Conservation (phyloP, 176 grass and related monocot genomes). For the Puya raimondii region DNA sequence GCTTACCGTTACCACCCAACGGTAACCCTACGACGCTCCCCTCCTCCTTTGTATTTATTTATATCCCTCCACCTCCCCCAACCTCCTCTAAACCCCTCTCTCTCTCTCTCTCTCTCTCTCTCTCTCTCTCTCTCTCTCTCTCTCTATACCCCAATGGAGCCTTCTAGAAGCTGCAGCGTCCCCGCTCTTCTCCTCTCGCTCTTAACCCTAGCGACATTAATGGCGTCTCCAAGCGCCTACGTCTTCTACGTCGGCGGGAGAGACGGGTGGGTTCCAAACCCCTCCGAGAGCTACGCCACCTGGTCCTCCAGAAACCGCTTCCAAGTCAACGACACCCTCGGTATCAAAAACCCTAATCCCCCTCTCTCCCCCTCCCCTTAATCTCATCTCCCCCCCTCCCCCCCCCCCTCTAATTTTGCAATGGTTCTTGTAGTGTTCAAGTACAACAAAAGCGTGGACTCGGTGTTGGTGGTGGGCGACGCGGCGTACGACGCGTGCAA, state of each 20-base stretch:
- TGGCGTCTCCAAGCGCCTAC: conserved; percentile 9
- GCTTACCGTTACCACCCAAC: too few relatives aligned
- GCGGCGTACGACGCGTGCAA: conserved; percentile 32
- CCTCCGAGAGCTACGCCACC: conserved; percentile 27
- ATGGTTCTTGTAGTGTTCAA: conserved; percentile 31
- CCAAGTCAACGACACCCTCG: conserved; percentile 39
- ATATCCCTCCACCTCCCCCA: too few relatives aligned
- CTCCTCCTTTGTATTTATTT: too few relatives aligned
- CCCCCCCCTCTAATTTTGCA: too few relatives aligned
- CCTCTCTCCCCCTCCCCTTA: too few relatives aligned
- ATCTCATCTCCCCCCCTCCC: too few relatives aligned
- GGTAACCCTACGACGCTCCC: too few relatives aligned
- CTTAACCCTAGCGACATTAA: background rate
- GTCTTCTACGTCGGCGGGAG: conserved; percentile 36
- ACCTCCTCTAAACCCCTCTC: too few relatives aligned
- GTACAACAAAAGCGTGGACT: conserved; percentile 31
- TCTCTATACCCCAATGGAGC: too few relatives aligned
- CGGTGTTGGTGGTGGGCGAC: conserved; percentile 32
- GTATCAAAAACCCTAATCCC: conserved; percentile 7
- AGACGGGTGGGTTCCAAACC: conserved; percentile 31
- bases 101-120: too few relatives aligned
- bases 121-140: too few relatives aligned
- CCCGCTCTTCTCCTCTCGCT: background rate
- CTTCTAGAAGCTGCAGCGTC: too few relatives aligned
- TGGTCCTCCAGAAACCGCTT: conserved; percentile 37